Evolutionary conservation across 441 rosid genomes (phyloP).

Genomic region (Populus hybrid): DNA sequence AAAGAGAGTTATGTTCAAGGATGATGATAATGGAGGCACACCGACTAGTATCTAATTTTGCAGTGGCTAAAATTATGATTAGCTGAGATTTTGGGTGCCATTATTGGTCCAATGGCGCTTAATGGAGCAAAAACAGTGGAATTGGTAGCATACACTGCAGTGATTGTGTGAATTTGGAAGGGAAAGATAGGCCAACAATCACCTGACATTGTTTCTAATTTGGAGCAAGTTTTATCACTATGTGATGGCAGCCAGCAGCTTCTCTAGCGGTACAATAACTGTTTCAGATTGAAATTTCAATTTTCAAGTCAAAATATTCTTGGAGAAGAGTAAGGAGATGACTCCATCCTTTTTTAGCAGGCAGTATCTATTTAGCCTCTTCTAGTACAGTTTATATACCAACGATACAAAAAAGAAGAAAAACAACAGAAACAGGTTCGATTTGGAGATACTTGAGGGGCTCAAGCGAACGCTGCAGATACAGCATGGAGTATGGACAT

Average conservation of each 20-base stretch:
- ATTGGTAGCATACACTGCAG: slow-evolving; percentile 69
- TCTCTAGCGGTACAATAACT: slow-evolving; percentile 55
- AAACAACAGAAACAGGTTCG: background rate
- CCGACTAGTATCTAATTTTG: slow-evolving; percentile 61
- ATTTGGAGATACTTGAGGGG: background rate
- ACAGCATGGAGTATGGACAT: background rate
- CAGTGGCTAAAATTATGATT: slow-evolving; percentile 41
- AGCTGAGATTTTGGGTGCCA: slow-evolving; percentile 44
- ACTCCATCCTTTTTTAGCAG: background rate
- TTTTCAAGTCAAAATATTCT: background rate
- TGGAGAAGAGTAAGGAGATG: background rate
- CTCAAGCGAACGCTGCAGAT: background rate
- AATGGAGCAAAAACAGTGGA: slow-evolving; percentile 73
- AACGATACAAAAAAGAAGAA: background rate
- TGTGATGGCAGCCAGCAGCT: slow-evolving; percentile 70
- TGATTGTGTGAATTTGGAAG: slow-evolving; percentile 73
- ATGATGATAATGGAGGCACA: slow-evolving; percentile 28
- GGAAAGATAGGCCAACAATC: slow-evolving; percentile 72
- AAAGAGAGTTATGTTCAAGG: slow-evolving; percentile 63
- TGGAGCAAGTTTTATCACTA: slow-evolving; percentile 66
- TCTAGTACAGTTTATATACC: background rate
- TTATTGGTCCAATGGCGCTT: slow-evolving; percentile 49
- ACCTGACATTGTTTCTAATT: slow-evolving; percentile 60
- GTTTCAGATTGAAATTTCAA: slow-evolving; percentile 48
- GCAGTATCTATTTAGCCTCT: background rate